Evolutionary conservation across 108 stramenopile species (phyloP).

Genomic region (Pseudonitzschia multistriata): DNA sequence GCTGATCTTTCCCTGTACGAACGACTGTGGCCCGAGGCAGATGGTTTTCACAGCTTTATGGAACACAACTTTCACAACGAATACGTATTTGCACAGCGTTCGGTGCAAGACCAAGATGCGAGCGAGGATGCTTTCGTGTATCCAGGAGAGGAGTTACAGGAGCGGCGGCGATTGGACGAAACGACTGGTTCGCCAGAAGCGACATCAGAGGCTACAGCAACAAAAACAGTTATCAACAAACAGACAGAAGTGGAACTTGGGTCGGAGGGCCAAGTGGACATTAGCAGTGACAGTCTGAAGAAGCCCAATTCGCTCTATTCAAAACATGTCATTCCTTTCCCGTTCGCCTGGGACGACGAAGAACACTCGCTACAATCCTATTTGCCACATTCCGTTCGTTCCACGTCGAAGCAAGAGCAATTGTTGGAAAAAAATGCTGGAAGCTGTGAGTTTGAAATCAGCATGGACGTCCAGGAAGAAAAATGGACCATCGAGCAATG

Average conservation of each 20-base stretch:
- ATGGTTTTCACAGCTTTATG: neutral
- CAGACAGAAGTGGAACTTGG: neutral
- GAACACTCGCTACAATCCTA: constrained; percentile 47
- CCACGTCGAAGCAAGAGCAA: constrained; percentile 60
- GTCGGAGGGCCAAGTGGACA: no score
- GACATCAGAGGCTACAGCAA: neutral
- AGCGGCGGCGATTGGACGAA: constrained; percentile 13
- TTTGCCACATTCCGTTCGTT: constrained; percentile 36
- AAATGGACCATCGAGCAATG: constrained; percentile 69
- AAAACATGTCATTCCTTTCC: constrained; percentile 52
- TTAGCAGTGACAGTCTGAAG: neutral
- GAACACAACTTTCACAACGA: neutral
- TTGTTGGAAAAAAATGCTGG: constrained; percentile 59
- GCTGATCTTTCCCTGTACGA: neutral
- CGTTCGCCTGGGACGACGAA: constrained; percentile 67
- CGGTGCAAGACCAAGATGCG: neutral
- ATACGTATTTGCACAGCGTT: neutral
- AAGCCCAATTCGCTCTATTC: constrained; percentile 15
- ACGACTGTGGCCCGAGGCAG: neutral
- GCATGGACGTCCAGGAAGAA: constrained; percentile 59
- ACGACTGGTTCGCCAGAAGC: neutral
- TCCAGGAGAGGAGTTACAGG: neutral
- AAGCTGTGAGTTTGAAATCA: constrained; percentile 79
- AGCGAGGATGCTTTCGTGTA: no score
- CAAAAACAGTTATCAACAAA: no score